Evolutionary conservation across 768 basidiomycete genomes (phyloP), one percentile per base, ranked within the genome.

Genomic region (Rhodotorula graminis): DNA sequence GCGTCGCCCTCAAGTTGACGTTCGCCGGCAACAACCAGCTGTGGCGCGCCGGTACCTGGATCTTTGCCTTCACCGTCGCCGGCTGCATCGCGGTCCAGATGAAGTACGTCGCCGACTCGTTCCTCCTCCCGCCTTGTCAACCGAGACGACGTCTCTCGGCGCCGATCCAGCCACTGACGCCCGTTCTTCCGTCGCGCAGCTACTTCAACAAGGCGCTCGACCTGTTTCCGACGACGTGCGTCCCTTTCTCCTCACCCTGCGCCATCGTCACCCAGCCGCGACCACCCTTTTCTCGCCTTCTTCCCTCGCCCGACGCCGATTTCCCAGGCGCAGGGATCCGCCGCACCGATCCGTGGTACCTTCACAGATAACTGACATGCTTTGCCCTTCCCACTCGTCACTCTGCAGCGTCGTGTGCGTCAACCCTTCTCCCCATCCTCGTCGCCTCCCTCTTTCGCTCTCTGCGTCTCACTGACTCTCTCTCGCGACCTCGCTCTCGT

Each of bases 21-120:
- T 83, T 97, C 69, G 85, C 87, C 18, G 94, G 95, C 59, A 91
- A 91, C 80, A 99, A 98, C 81, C 96, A 99, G 81, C 90, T 99
- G 79, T 87, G 89, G 1, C 91, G 93, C 79, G 88, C 90, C 50
- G 93, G 91, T 80, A 99, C 96, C n/a, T 99, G 97, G 81, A 87
- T 98, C 37, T 95, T 98, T 78, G 93, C 88, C 50, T 84, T 92
- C 62, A 87, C 91, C 47, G 89, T 93, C 6, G 85, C 85, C 3
- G 82, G 87, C 3, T 97, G 92, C 80, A 98, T 99, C 79, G 81
- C 95, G 11, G 60, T 62, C 18, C 72, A 73, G 52, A 92, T 94
- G 90, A 90, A 91, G 81, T 94, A 73, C 67, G 76, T 96, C 85
- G 72, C 12, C 49, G 37, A 37, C 5, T 9, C 9, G 4, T 4